Evolutionary conservation across 2,329 filamentous ascomycete species (phyloP).

Genomic region (Ascochyta clinopodiicola): DNA sequence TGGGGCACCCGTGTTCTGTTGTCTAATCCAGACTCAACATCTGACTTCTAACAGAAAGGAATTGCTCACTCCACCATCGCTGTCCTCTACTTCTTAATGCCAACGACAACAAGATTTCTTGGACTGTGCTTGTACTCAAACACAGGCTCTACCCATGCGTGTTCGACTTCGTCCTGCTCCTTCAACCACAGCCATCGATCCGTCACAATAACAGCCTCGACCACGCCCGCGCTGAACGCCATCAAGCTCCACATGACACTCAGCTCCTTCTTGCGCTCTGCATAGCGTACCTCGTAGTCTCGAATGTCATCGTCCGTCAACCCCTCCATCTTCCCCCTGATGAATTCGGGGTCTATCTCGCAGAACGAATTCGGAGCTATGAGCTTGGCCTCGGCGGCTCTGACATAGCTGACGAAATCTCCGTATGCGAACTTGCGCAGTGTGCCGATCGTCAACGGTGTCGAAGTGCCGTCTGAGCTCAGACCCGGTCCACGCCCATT

Average conservation of each 20-base stretch:
- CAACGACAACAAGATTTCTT: conserved; percentile 90
- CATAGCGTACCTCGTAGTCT: conserved; percentile 70
- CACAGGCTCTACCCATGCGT: conserved; percentile 90
- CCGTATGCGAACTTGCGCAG: conserved; percentile 80
- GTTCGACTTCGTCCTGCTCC: conserved; percentile 74
- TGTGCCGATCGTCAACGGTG: conserved; percentile 85
- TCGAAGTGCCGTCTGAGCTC: conserved; percentile 62
- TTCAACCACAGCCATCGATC: conserved; percentile 88
- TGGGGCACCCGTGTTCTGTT: too few species aligned
- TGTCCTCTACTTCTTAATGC: conserved; percentile 69
- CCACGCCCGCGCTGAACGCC: conserved; percentile 89
- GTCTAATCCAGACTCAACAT: too few species aligned
- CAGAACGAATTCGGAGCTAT: conserved; percentile 42
- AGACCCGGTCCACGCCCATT: conserved; percentile 58
- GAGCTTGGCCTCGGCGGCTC: conserved; percentile 80
- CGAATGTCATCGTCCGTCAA: conserved; percentile 79
- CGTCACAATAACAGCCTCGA: conserved; percentile 87
- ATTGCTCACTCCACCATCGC: too few species aligned
- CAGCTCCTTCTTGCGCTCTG: conserved; percentile 76
- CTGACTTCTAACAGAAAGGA: too few species aligned
- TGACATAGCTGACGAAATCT: conserved; percentile 77
- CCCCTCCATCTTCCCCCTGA: conserved; percentile 68
- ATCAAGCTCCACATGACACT: conserved; percentile 92
- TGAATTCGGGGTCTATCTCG: conserved; percentile 53
- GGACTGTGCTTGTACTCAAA: conserved; percentile 89